Evolutionary conservation across 345 rosid species (phyloP).

Genomic region (Barbarea vulgaris): DNA sequence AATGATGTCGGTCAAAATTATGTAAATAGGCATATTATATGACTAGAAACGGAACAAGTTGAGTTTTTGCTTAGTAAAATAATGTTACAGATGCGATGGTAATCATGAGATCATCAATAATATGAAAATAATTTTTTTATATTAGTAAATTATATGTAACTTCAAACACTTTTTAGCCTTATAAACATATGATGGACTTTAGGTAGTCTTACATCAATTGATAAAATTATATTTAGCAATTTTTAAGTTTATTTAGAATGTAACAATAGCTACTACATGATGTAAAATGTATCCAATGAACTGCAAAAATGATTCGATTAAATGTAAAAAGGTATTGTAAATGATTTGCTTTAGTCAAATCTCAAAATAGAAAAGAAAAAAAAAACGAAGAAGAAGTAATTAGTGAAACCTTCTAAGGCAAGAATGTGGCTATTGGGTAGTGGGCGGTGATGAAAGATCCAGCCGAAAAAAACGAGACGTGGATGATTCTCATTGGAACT

Average conservation of each 20-base stretch:
- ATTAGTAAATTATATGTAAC: no score
- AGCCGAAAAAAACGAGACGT: conserved; percentile 10
- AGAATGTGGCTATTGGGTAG: conserved; percentile 9
- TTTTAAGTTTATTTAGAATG: not conserved
- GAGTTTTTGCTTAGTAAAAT: not conserved
- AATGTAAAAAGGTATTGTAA: not conserved
- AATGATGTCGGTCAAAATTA: conserved; percentile 9
- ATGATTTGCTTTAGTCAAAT: conserved; percentile 20
- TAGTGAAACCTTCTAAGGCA: conserved; percentile 53
- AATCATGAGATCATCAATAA: not conserved
- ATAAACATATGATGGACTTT: not conserved
- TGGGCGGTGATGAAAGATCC: conserved; percentile 25
- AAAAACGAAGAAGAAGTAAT: conserved; percentile 24
- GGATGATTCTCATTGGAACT: conserved; percentile 25
- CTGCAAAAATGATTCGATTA: not conserved
- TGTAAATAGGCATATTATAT: not conserved
- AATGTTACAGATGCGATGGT: not conserved
- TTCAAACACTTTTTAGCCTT: not conserved
- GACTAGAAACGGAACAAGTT: not conserved
- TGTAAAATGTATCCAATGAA: conserved; percentile 16
- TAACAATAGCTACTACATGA: not conserved
- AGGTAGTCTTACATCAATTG: not conserved
- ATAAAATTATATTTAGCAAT: not conserved
- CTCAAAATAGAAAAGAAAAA: not conserved
- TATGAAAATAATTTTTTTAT: no score